Base-by-base conservation (phyloP, 1,284 basidiomycete species). In the Nidula niveotomentosa region DNA sequence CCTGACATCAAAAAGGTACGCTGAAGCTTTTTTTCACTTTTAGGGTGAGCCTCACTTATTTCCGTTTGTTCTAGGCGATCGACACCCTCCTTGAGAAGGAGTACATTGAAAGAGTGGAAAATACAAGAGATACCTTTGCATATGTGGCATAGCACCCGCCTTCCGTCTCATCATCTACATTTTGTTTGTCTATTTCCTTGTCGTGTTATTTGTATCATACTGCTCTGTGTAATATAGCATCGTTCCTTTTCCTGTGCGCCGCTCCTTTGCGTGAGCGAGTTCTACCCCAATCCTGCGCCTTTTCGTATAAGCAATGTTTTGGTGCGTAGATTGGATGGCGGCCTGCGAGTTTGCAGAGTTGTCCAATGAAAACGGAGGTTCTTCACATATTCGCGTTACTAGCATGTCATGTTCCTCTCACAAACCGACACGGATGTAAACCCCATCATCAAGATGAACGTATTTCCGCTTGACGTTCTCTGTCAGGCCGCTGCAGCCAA, bases 31-130 rank as follows among this genome's bases (percentile, higher is more conserved):
- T 23, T 35, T 52, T 51, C 17, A 56, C 6, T 17, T 51, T 34
- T 41, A 48, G 34, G n/a, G 13, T 47, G 48, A 37, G 6, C 53
- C 6, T 56, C 53, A 54, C 17, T 55, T 35, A 48, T 35, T 48
- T 9, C 44, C 47, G 2, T 12, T 8, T 56, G n/a, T 52, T 36
- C 39, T 68, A 94, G 90, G 96, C 96, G n/a, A 98, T 99, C 65
- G 97, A 99, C 68, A 90, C 91, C 39, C 77, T 99, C 37, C 83
- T 99, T 53, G 96, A 99, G 77, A 97, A 98, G 74, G 97, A 98
- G 74, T 99, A 97, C 70, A 90, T 99, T 58, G 95, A 98, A 70
- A 88, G 96, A 39, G 90, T 93, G 30, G 91, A 93, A 33, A 93
- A 88, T 13, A 87, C 86, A 49, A 83, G 87, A 64, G 89, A 91